Conservation (phyloP, 192 early-diverging fungal species). For the Rhizophagus sp. region DNA sequence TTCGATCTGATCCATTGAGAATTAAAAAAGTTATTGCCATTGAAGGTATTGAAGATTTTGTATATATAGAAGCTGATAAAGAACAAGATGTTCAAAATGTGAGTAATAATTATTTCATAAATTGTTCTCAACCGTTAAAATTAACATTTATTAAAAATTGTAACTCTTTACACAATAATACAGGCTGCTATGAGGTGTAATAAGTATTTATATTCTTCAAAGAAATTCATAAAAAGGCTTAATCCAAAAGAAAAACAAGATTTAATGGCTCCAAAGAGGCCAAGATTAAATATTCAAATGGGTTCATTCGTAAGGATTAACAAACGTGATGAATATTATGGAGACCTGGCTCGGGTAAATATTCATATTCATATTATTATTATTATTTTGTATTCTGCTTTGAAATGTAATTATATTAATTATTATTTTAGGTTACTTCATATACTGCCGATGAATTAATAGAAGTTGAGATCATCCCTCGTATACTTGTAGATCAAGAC, state of each 20-base stretch:
- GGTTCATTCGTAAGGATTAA: not conserved
- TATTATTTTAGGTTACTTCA: not conserved
- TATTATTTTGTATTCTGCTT: not conserved
- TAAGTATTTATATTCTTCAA: not conserved
- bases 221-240: not conserved
- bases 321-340: not conserved
- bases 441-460: not conserved
- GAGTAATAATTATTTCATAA: not conserved
- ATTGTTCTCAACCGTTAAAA: not conserved
- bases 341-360: not conserved
- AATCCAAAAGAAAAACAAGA: not conserved
- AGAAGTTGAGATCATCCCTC: not conserved
- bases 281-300: not conserved
- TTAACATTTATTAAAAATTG: not conserved
- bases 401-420: not conserved
- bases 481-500: not conserved
- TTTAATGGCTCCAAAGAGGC: not conserved
- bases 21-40: not conserved
- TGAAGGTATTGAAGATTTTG: not conserved
- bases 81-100: not conserved
- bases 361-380: not conserved
- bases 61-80: not conserved
- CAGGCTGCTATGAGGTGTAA: not conserved
- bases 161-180: not conserved
- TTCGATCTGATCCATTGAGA: not conserved